Evolutionary conservation across 371 early-diverging fungal species (phyloP).

Genomic region (Mortierella sp.): DNA sequence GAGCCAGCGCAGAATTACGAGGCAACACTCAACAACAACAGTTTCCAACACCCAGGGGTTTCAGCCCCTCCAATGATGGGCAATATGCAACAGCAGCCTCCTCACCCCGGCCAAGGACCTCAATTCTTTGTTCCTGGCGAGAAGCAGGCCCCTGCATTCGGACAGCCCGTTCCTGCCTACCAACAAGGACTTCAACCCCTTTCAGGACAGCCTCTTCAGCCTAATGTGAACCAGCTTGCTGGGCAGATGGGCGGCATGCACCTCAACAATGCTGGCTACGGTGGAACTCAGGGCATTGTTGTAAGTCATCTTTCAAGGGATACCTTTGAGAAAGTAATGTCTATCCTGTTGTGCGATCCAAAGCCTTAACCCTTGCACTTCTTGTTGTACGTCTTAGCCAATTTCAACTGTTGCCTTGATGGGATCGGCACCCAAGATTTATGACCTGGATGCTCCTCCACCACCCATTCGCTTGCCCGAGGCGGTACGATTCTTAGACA

Average conservation of each 20-base stretch:
- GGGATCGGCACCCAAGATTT: conserved; percentile 48
- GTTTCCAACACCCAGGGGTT: conserved; percentile 33
- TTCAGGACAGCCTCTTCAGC: conserved; percentile 39
- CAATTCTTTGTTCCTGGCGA: conserved; percentile 58
- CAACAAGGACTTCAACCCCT: conserved; percentile 54
- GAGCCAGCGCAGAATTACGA: conserved; percentile 38
- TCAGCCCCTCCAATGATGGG: conserved; percentile 13
- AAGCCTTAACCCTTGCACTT: conserved; percentile 12
- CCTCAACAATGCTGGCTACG: conserved; percentile 36
- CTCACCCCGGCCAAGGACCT: conserved; percentile 60
- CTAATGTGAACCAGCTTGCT: conserved; percentile 34
- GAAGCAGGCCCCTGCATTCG: conserved; percentile 35
- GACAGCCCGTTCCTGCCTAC: conserved; percentile 33
- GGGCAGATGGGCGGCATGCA: conserved; percentile 54
- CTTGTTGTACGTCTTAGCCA: conserved; percentile 50
- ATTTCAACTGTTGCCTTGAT: conserved; percentile 53
- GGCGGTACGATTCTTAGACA: conserved; percentile 57
- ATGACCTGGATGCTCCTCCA: conserved; percentile 48
- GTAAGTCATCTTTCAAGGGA: conserved; percentile 1
- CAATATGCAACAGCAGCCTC: conserved; percentile 59
- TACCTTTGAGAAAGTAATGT: not conserved
- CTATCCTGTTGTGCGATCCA: not conserved
- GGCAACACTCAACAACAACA: conserved; percentile 19
- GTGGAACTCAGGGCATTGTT: conserved; percentile 41
- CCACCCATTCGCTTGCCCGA: conserved; percentile 69